Conservation (phyloP, 2,329 filamentous ascomycete genomes). For the Rhinocladiella similis region DNA sequence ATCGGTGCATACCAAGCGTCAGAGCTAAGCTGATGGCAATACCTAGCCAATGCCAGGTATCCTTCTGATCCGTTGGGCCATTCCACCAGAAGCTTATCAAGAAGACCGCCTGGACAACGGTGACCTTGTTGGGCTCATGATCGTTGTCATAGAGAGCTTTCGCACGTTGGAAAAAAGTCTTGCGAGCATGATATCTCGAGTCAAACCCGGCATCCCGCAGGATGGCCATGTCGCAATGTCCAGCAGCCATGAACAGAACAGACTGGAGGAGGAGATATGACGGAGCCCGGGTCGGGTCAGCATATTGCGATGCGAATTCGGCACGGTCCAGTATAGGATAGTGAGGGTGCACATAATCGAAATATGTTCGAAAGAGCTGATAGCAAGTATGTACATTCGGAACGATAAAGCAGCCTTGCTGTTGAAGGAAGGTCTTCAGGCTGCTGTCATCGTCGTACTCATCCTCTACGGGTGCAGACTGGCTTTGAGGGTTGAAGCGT, state of each 20-base stretch:
- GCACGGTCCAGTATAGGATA: slow-evolving; percentile 28
- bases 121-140: slow-evolving; percentile 28
- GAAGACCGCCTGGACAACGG: slow-evolving; percentile 25
- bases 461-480: slow-evolving; percentile 19
- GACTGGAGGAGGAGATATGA: slow-evolving; percentile 26
- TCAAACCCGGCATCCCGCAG: slow-evolving; percentile 18
- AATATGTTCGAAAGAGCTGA: slow-evolving; percentile 27
- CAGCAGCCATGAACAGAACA: slow-evolving; percentile 25
- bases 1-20: slow-evolving; percentile 23
- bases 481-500: slow-evolving; percentile 21
- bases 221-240: slow-evolving; percentile 20
- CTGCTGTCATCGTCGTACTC: slow-evolving; percentile 24
- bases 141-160: slow-evolving; percentile 31
- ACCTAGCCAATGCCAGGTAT: slow-evolving; percentile 40
- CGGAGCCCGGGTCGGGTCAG: slow-evolving; percentile 16
- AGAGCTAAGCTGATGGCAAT: slow-evolving; percentile 21
- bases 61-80: slow-evolving; percentile 31
- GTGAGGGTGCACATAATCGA: slow-evolving; percentile 28
- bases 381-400: slow-evolving; percentile 22
- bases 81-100: slow-evolving; percentile 30
- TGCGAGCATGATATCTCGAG: slow-evolving; percentile 27
- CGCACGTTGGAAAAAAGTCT: slow-evolving; percentile 29
- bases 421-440: slow-evolving; percentile 25
- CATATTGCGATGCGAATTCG: slow-evolving; percentile 23
- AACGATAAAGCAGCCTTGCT: slow-evolving; percentile 23